A percentile compares a stretch with the other conserved stretches of the same genome.
phyloP scores from a whole-genome alignment of 1,284 basidiomycete genomes.

The Coniophora puteana region DNA sequence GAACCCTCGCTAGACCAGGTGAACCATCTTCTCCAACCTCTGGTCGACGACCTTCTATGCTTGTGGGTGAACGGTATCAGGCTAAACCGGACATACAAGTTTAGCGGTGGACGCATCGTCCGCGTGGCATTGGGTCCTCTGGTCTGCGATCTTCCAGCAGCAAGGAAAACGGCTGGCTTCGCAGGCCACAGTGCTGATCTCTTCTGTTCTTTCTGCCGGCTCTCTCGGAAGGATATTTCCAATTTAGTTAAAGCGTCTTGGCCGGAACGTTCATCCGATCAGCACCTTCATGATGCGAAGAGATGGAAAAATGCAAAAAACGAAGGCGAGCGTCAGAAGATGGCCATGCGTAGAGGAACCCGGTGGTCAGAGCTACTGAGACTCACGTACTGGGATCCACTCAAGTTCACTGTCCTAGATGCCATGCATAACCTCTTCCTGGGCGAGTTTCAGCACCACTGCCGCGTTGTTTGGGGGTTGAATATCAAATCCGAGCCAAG shows the following conservation, averaged over 20 bases:
- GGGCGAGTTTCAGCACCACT: conserved; percentile 13
- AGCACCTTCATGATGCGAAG: conserved; percentile 15
- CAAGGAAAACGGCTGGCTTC: conserved; percentile 18
- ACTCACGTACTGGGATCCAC: conserved; percentile 36
- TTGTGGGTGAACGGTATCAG: conserved; percentile 17
- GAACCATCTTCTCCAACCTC: conserved; percentile 17
- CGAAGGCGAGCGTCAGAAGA: conserved; percentile 11
- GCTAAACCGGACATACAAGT: conserved; percentile 11
- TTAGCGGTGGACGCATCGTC: conserved; percentile 7
- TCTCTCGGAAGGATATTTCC: conserved; percentile 11
- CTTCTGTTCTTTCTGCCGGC: conserved; percentile 27
- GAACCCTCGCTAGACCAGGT: conserved; percentile 15
- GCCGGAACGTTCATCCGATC: conserved; percentile 5
- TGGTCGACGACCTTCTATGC: conserved; percentile 16
- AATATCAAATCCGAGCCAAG: too few relatives aligned
- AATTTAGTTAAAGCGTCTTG: conserved; percentile 16
- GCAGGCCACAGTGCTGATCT: conserved; percentile 16
- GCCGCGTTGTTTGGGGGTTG: conserved; percentile 11
- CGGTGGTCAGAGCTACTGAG: conserved; percentile 33
- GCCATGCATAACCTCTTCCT: conserved; percentile 28
- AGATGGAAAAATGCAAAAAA: conserved; percentile 25
- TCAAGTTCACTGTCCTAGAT: conserved; percentile 28
- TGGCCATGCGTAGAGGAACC: conserved; percentile 26
- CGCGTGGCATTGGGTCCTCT: conserved; percentile 16
- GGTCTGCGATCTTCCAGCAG: conserved; percentile 24